Base-by-base conservation (phyloP, 192 early-diverging fungal genomes). In the Entomortierella beljakovae region DNA sequence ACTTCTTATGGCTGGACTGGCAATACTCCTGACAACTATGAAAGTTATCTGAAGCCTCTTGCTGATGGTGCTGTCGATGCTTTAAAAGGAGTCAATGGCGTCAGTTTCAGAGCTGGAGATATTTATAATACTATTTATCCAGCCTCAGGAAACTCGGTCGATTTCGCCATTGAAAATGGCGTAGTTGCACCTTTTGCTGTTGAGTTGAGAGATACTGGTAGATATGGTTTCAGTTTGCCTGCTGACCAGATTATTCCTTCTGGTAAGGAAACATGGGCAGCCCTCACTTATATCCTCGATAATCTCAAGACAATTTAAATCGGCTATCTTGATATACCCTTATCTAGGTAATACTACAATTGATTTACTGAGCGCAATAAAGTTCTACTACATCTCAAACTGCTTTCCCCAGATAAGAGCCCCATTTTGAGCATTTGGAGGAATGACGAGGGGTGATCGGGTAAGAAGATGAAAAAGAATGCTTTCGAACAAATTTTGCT, bases 61-160 rank as follows among this genome's bases (percentile, higher is more conserved):
- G 79, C 58, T n/a, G 18, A 58, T 20, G 52, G 51, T 26, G 71
- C 71, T 23, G 69, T 61, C 20, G 9, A 40, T 0, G 71, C 71
- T 29, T 48, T 81, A n/a, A 23, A 54, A 26, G 34, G 16, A 2
- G 79, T 81, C 35, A 57, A 64, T 52, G 85, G 83, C 18, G 75
- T 80, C 55, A 49, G 61, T 37, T 89, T 86, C 64, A 66, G 54
- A 6, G 69, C 74, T 29, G 80, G 83, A 13, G 68, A 77, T 7
- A 80, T 83, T 52, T 81, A 86, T 64, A 81, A 85, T 57, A 74
- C 64, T 40, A 68, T 89, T 29, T 88, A 88, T 69, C 65, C 70
- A 23, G 84, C 88, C 2, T 81, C 84, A 4, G 88, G 88, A 20
- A 83, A 70, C 61, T 80, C 83, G 10, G 61, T 64, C 35, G 88